Evolutionary conservation across 371 early-diverging fungal species (phyloP), one percentile per base, ranked within the genome.

Genomic region (Mucor plumbeus): DNA sequence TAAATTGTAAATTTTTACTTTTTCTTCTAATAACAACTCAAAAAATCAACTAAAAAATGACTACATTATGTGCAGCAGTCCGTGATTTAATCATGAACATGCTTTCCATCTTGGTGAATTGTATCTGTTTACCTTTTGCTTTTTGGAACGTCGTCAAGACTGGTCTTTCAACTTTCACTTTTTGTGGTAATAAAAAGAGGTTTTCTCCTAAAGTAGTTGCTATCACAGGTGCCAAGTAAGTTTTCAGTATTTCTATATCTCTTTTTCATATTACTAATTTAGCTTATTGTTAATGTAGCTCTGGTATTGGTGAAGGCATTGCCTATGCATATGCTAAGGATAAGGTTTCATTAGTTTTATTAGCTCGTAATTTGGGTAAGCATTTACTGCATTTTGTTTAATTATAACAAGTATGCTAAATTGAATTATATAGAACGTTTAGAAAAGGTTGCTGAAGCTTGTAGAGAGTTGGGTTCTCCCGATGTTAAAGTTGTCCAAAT

Each of bases 201-300:
- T 34, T 59, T 17, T 15, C 39, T n/a, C 71, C 71, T 7, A 57
- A 61, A 21, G 71, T 71, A 7, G 71, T 71, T 17, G 71, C 71
- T 38, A 70, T 70, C 14, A 70, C 71, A 21, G 71, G 71, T 5
- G 66, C 71, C 39, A 71, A 54, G 71, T 71, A 71, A 63, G 62
- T 44, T 19, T 1, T 1, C 10, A 17, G 13, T n/a, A 9, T 54
- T 54, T 14, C 11, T 33, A 5, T 33, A 3, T 11, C 54, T 47
- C 17, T 19, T 4, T 47, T 1, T 9, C 2, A 19, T 9, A 26
- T 9, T 5, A 38, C 38, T 38, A 38, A 38, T 38, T 4, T 38
- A 3, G 26, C 3, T 26, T 26, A 26, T 26, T 26, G 26, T 26
- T 26, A 21, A 7, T 40, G 6, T 54, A 71, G 71, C 55, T 47